phyloP scores from a whole-genome alignment of 2,329 filamentous ascomycete genomes.

The Colletotrichum sp. region DNA sequence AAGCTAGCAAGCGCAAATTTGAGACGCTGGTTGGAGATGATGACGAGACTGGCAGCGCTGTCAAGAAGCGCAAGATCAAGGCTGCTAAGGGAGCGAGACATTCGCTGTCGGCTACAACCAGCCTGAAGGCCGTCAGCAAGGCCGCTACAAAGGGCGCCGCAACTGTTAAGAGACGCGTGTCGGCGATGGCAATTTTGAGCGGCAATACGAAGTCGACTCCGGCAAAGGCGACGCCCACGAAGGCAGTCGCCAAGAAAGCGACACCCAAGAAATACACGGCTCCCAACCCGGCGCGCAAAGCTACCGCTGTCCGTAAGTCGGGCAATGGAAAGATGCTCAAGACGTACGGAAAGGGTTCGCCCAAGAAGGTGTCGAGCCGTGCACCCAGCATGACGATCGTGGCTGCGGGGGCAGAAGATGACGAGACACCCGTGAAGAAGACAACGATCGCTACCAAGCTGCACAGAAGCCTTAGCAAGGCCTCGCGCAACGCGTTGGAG shows the following conservation, averaged over 20 bases:
- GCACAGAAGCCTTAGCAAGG: conserved; percentile 17
- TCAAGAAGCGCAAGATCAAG: conserved; percentile 37
- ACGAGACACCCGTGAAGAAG: neutral
- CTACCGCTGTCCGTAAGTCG: conserved; percentile 18
- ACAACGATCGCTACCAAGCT: conserved; percentile 1
- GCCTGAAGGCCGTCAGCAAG: conserved; percentile 27
- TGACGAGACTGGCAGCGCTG: conserved; percentile 23
- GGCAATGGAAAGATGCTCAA: conserved; percentile 22
- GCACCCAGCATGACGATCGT: conserved; percentile 21
- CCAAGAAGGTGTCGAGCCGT: conserved; percentile 13
- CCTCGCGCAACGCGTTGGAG: conserved; percentile 21
- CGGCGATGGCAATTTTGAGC: conserved; percentile 30
- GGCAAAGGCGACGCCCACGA: neutral
- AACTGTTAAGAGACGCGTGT: conserved; percentile 40
- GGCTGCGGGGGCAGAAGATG: conserved; percentile 4
- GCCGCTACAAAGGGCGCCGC: conserved; percentile 34
- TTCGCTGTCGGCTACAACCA: conserved; percentile 36
- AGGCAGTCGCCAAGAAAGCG: conserved; percentile 1
- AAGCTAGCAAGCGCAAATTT: conserved; percentile 61
- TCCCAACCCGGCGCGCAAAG: conserved; percentile 16
- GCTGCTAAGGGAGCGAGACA: conserved; percentile 37
- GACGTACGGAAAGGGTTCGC: conserved; percentile 19
- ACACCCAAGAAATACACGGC: conserved; percentile 18
- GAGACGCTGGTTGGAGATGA: conserved; percentile 55
- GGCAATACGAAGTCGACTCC: conserved; percentile 14